Percentiles rank a stretch among this genome's conserved stretches.
These are phyloP conservation scores for Populus simonii DNA, from an alignment of 345 rosid species.

Conservation along the genomic window DNA sequence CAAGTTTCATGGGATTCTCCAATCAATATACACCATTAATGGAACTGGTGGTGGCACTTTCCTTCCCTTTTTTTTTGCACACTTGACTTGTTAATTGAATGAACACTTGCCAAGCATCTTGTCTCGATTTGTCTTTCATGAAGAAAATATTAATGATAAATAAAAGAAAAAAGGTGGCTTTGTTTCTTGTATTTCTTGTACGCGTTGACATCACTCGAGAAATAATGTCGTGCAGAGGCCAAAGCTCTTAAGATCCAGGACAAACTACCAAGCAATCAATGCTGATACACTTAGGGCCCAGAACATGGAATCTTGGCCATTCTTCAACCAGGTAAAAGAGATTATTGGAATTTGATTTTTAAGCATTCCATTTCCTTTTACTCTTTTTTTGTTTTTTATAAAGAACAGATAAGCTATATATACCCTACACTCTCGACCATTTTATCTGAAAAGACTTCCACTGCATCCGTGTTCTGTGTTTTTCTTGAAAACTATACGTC, in stretches of 20 bases:
- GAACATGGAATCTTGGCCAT: constrained; percentile 88
- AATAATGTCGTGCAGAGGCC: constrained; percentile 58
- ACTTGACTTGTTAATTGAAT: too few relatives aligned
- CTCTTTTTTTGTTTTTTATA: too few relatives aligned
- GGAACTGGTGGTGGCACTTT: too few relatives aligned
- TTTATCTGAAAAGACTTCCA: not conserved
- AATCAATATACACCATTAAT: too few relatives aligned
- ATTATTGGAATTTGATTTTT: not conserved
- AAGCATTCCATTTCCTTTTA: not conserved
- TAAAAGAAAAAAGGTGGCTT: not conserved
- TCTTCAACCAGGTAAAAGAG: constrained; percentile 68
- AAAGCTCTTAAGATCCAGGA: constrained; percentile 65
- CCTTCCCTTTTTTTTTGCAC: too few relatives aligned
- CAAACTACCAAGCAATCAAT: constrained; percentile 86
- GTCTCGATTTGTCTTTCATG: too few relatives aligned
- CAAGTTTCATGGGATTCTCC: too few relatives aligned
- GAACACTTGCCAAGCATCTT: too few relatives aligned
- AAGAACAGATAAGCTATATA: too few relatives aligned
- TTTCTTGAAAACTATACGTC: not conserved
- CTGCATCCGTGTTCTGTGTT: not conserved
- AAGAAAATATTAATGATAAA: too few relatives aligned
- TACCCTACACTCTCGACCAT: too few relatives aligned
- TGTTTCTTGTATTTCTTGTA: constrained; percentile 14
- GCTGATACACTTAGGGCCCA: constrained; percentile 74
- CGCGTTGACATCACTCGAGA: constrained; percentile 6